Conservation (phyloP, 108 stramenopile species). For the Pseudonitzschia delicatissima region DNA sequence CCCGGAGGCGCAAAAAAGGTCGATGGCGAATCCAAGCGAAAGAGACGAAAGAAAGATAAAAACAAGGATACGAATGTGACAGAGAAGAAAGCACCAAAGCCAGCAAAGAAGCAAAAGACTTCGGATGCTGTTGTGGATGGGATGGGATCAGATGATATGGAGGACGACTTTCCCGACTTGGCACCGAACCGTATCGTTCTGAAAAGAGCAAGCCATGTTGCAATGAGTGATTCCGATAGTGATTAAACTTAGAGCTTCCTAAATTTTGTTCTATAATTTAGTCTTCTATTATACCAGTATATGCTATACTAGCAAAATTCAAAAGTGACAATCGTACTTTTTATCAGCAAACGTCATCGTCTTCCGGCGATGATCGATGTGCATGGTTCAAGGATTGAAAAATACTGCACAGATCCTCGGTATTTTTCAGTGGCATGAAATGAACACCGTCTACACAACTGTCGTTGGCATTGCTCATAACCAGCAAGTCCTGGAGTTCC, state of each 20-base stretch:
- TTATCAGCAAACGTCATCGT: background rate
- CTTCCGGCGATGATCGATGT: background rate
- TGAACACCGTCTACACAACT: slow-evolving; percentile 36
- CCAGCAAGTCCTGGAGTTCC: slow-evolving; percentile 21
- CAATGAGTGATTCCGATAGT: slow-evolving; percentile 38
- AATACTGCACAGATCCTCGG: slow-evolving; percentile 15
- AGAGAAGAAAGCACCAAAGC: background rate
- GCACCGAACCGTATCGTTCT: slow-evolving; percentile 46
- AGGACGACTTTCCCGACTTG: slow-evolving; percentile 44
- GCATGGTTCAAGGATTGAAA: slow-evolving; percentile 10
- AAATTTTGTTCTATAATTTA: too few species aligned
- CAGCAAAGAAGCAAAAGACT: background rate
- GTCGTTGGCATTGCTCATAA: background rate
- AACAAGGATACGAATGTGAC: background rate
- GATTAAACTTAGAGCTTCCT: background rate
- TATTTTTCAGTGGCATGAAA: slow-evolving; percentile 45
- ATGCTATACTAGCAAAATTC: too few species aligned
- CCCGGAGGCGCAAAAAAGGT: slow-evolving; percentile 7
- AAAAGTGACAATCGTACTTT: too few species aligned
- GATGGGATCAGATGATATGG: slow-evolving; percentile 9
- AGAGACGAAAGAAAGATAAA: background rate
- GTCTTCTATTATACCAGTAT: too few species aligned
- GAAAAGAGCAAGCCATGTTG: slow-evolving; percentile 60
- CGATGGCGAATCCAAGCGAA: slow-evolving; percentile 11
- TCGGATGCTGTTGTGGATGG: background rate